Percentiles rank a stretch among this genome's conserved stretches.
phyloP scores from a whole-genome alignment of 345 rosid species.

The Rhizophora apiculata region DNA sequence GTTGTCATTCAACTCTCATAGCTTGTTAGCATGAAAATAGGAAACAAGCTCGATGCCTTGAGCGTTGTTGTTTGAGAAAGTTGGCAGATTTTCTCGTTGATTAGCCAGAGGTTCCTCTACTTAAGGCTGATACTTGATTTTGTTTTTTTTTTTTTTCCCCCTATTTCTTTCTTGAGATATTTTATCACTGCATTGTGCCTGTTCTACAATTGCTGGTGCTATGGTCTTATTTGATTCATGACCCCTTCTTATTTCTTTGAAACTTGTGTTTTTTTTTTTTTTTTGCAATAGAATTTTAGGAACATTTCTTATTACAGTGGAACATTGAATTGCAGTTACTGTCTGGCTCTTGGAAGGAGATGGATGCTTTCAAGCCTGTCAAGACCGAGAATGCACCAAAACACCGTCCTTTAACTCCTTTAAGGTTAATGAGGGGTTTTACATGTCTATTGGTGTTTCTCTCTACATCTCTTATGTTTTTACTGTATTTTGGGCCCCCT shows the following conservation, averaged over 20 bases:
- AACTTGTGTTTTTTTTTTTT: background rate
- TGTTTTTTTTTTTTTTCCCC: too few species aligned
- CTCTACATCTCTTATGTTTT: constrained; percentile 64
- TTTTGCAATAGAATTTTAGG: background rate
- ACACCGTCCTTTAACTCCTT: constrained; percentile 55
- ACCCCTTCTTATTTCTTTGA: background rate
- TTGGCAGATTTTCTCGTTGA: too few species aligned
- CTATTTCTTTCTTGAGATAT: too few species aligned
- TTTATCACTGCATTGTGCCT: too few species aligned
- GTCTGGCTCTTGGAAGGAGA: constrained; percentile 25
- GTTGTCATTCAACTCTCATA: too few species aligned
- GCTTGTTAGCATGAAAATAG: too few species aligned
- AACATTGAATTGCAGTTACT: constrained; percentile 37
- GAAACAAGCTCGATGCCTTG: too few species aligned
- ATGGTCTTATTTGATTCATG: background rate
- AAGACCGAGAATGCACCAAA: constrained; percentile 39
- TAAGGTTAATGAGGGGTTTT: constrained; percentile 60
- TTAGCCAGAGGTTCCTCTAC: too few species aligned
- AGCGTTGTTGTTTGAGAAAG: too few species aligned
- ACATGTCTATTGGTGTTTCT: constrained; percentile 58
- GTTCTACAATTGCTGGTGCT: background rate
- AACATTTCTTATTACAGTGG: constrained; percentile 18
- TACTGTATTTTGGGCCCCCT: constrained; percentile 55
- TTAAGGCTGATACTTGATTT: too few species aligned
- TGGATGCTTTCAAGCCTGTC: constrained; percentile 47